Percentiles rank a stretch among this genome's conserved stretches.
Conservation (phyloP, 768 basidiomycete genomes). For the Suillus clintonianus region DNA sequence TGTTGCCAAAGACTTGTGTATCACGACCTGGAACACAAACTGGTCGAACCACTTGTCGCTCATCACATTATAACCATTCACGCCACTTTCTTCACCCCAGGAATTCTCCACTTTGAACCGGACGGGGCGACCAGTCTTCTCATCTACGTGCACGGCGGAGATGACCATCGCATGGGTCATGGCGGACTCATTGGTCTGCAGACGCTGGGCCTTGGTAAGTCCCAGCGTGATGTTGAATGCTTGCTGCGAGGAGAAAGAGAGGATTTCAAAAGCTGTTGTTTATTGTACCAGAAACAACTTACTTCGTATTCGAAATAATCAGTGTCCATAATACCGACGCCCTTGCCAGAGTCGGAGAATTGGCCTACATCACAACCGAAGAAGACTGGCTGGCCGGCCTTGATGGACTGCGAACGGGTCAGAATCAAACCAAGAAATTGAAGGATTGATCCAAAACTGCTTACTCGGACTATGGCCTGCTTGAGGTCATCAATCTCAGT, state of each 20-base stretch:
- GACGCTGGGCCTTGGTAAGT: slow-evolving; percentile 82
- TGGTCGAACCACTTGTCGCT: slow-evolving; percentile 90
- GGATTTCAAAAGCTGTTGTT: not conserved
- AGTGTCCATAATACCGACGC: slow-evolving; percentile 83
- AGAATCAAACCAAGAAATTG: not conserved
- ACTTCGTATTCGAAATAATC: slow-evolving; percentile 83
- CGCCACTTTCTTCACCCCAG: slow-evolving; percentile 78
- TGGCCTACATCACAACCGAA: slow-evolving; percentile 97
- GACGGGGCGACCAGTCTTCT: slow-evolving; percentile 63
- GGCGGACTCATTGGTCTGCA: slow-evolving; percentile 78
- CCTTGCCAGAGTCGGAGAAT: slow-evolving; percentile 59
- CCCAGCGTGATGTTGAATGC: slow-evolving; percentile 83
- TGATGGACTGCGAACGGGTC: slow-evolving; percentile 54
- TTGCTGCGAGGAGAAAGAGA: slow-evolving; percentile 43
- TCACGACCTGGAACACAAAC: slow-evolving; percentile 94
- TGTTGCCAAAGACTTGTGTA: slow-evolving; percentile 77
- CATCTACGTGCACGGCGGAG: slow-evolving; percentile 86
- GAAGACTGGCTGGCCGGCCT: slow-evolving; percentile 88
- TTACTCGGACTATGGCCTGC: slow-evolving; percentile 70
- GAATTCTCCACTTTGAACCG: slow-evolving; percentile 98
- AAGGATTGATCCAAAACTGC: slow-evolving; percentile 10
- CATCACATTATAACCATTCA: slow-evolving; percentile 93
- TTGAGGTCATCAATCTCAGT: slow-evolving; percentile 83
- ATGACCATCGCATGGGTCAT: slow-evolving; percentile 96
- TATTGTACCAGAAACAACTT: not conserved